Evolutionary conservation across 75 land plant genomes (phyloP).

Genomic region (Pinus tabuliformis): DNA sequence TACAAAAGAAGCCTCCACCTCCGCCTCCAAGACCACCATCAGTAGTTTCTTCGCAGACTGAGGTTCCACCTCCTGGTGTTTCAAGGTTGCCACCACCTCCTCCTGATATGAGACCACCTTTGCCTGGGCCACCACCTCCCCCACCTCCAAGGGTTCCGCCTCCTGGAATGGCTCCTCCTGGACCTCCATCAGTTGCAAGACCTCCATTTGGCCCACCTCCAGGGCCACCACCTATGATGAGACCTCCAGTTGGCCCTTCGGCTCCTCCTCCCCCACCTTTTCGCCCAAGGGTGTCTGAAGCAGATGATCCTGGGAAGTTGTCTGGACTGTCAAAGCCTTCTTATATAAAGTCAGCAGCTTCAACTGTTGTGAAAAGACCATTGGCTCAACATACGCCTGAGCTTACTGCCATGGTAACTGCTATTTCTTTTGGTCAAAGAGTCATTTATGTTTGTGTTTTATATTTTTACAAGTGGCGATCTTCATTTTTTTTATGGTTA

Average conservation of each 20-base stretch:
- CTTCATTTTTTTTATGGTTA: neutral
- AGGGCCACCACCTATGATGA: slow-evolving; percentile 65
- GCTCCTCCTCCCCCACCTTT: slow-evolving; percentile 42
- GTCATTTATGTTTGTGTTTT: neutral
- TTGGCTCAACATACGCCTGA: slow-evolving; percentile 99
- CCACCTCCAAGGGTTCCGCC: slow-evolving; percentile 60
- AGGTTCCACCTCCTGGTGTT: slow-evolving; percentile 77
- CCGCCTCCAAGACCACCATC: slow-evolving; percentile 44
- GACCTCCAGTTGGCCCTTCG: slow-evolving; percentile 34
- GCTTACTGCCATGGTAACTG: slow-evolving; percentile 88
- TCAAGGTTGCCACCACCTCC: slow-evolving; percentile 49
- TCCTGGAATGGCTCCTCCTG: slow-evolving; percentile 47
- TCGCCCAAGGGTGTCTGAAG: slow-evolving; percentile 38
- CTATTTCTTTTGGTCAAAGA: too few relatives aligned
- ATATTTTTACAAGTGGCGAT: neutral
- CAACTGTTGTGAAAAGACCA: slow-evolving; percentile 95
- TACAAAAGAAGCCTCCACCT: slow-evolving; percentile 57
- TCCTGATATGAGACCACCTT: slow-evolving; percentile 21
- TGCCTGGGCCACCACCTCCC: slow-evolving; percentile 52
- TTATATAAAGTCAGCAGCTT: slow-evolving; percentile 93
- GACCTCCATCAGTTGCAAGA: slow-evolving; percentile 50
- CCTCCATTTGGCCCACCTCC: slow-evolving; percentile 82
- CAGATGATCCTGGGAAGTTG: slow-evolving; percentile 30
- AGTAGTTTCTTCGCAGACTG: slow-evolving; percentile 39
- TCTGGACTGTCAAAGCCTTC: slow-evolving; percentile 65